Evolutionary conservation across 345 rosid species (phyloP).

Genomic region (Anastatica hierochuntica): DNA sequence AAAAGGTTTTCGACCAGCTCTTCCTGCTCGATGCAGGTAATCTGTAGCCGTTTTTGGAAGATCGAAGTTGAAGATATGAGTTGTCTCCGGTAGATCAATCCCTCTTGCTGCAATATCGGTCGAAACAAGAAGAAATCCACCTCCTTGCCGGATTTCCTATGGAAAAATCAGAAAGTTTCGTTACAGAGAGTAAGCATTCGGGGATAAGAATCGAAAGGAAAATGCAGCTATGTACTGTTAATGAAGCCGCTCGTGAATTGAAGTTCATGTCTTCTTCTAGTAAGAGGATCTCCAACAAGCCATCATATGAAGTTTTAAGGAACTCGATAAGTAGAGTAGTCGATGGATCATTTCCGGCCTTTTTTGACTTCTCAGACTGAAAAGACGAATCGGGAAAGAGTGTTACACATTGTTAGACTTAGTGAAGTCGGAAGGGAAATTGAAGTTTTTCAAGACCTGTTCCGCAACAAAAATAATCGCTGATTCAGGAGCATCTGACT

Average conservation of each 20-base stretch:
- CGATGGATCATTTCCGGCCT: constrained; percentile 65
- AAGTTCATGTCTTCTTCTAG: constrained; percentile 82
- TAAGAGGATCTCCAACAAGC: constrained; percentile 44
- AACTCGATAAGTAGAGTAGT: constrained; percentile 48
- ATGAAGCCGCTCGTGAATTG: constrained; percentile 74
- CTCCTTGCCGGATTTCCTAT: constrained; percentile 75
- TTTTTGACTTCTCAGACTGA: constrained; percentile 88
- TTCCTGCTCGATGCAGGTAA: constrained; percentile 81
- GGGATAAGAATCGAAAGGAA: background rate
- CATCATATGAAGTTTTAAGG: constrained; percentile 48
- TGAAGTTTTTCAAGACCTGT: constrained; percentile 46
- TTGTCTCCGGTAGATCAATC: constrained; percentile 80
- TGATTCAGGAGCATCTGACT: constrained; percentile 53
- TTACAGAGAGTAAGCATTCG: background rate
- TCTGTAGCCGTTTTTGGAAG: constrained; percentile 70
- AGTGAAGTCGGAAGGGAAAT: constrained; percentile 6
- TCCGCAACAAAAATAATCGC: constrained; percentile 74
- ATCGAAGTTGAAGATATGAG: constrained; percentile 86
- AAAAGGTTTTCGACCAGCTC: constrained; percentile 90
- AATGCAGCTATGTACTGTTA: constrained; percentile 41
- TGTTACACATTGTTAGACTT: background rate
- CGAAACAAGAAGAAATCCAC: constrained; percentile 72
- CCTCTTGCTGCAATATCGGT: constrained; percentile 95
- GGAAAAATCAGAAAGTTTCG: background rate
- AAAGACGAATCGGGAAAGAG: constrained; percentile 6